phyloP scores from a whole-genome alignment of 2,329 filamentous ascomycete species.

The Arthrobotrys iridis region DNA sequence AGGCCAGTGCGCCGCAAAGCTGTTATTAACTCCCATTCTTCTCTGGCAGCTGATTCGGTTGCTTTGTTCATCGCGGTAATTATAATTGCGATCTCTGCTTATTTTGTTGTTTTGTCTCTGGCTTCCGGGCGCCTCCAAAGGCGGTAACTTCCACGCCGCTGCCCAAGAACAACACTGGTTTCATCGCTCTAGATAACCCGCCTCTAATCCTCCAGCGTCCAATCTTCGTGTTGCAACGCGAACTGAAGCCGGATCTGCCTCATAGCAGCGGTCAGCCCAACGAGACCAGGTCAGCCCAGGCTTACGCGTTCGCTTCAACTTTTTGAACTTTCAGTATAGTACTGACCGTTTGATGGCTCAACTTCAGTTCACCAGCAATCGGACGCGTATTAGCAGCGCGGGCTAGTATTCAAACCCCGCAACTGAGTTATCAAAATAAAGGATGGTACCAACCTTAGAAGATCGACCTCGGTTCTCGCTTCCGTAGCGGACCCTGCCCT shows the following conservation, averaged over 20 bases:
- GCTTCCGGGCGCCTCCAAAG: slow-evolving; percentile 27
- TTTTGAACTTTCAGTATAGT: slow-evolving; percentile 32
- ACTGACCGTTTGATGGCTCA: neutral
- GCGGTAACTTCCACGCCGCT: slow-evolving; percentile 13
- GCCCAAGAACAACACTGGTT: slow-evolving; percentile 53
- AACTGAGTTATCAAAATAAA: no score
- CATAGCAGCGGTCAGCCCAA: slow-evolving; percentile 6
- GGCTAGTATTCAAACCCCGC: no score
- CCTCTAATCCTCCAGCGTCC: slow-evolving; percentile 56
- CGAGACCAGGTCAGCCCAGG: neutral
- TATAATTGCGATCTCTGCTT: no score
- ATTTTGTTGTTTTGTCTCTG: neutral
- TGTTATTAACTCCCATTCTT: no score
- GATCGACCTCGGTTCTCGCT: no score
- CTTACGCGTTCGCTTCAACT: slow-evolving; percentile 21
- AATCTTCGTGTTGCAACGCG: slow-evolving; percentile 52
- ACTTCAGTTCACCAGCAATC: neutral
- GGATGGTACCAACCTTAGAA: no score
- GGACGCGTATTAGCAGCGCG: neutral
- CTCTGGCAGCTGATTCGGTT: no score
- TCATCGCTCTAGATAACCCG: slow-evolving; percentile 57
- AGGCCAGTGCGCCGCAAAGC: no score
- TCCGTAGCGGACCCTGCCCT: no score
- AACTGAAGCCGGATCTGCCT: slow-evolving; percentile 44
- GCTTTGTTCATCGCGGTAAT: no score